phyloP scores from a whole-genome alignment of 805 yeast genomes.

The Lachancea kluyveri region DNA sequence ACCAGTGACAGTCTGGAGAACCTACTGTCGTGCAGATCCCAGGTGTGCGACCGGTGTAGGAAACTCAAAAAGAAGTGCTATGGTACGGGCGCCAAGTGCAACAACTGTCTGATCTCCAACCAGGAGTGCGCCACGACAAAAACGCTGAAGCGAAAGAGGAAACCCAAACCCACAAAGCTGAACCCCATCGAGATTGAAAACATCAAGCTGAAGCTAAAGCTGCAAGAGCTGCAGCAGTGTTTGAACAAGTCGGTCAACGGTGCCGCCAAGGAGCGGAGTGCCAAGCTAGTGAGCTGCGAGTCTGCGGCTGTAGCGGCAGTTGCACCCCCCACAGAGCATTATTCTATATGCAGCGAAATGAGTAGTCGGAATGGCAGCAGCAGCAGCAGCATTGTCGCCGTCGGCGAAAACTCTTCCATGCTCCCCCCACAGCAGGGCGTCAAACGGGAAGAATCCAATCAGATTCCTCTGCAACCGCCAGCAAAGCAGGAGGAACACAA shows the following conservation, averaged over 20 bases:
- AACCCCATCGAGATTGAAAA: conserved; percentile 8
- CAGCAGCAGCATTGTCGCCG: conserved; percentile 1
- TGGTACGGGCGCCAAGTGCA: conserved; percentile 9
- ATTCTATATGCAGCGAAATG: too few relatives aligned
- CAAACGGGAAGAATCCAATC: too few relatives aligned
- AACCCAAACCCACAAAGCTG: conserved; percentile 11
- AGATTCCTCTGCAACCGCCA: too few relatives aligned
- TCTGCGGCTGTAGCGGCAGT: too few relatives aligned
- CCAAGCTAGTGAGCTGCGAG: neutral
- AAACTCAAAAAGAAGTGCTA: conserved; percentile 13
- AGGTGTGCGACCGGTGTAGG: conserved; percentile 14
- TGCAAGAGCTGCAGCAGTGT: conserved; percentile 5
- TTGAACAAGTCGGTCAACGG: neutral
- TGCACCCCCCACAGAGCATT: too few relatives aligned
- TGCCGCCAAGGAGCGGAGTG: neutral
- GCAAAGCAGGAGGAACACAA: too few relatives aligned
- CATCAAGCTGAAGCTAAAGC: conserved; percentile 4
- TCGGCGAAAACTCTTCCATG: too few relatives aligned
- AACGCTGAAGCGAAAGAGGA: conserved; percentile 11
- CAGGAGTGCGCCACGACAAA: conserved; percentile 8
- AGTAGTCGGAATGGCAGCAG: neutral
- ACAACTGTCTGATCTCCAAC: conserved; percentile 11
- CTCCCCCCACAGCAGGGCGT: too few relatives aligned
- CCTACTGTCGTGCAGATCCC: conserved; percentile 4
- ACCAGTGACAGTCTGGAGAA: conserved; percentile 4